Evolutionary conservation across 2,329 filamentous ascomycete genomes (phyloP), one percentile per base, ranked within the genome.

Genomic region (Ophiobolus disseminans): DNA sequence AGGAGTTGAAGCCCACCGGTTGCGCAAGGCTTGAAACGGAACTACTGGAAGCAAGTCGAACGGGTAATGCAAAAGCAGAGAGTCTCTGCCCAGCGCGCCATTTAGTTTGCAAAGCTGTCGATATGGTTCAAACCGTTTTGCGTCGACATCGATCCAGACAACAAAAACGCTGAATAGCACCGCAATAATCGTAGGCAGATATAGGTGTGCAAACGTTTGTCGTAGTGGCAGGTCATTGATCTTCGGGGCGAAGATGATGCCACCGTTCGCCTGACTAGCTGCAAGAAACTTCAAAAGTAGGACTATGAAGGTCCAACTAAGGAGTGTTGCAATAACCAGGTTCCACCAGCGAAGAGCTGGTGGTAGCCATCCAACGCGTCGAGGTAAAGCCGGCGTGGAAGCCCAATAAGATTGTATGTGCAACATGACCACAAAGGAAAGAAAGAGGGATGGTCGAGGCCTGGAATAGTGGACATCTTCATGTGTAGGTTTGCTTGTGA

Each of bases 61-160:
- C 0, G 82, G 82, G 36, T 86, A 87, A 0, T 80, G 75, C 0
- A 86, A 41, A 0, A 83, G 67, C 0, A 86, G 10, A 0, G 82
- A 84, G 0, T 80, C 53, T 5, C 69, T 59, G 0, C 72, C 80
- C 0, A 53, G 58, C 0, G 78, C 78, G 0, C 82, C 82, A 0
- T 58, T 55, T 0, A 54, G 14, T 6, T 73, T 77, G 0, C 80
- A 83, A 0, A 86, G 45, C 19, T 85, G 80, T 11, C 82, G 77
- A 75, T 78, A 87, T 0, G 83, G 83, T 23, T 86, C 82, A 28
- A 85, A 72, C 0, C 84, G 61, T 50, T 84, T 83, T 0, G 78
- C 71, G 28, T 86, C 83, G 1, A 85, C 60, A 41, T 86, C 83
- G 0, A 85, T 73, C 81, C 82, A 84, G 3, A 73, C 78, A 80